Evolutionary conservation across 192 early-diverging fungal species (phyloP).

Genomic region (Phlyctochytrium bullatum): DNA sequence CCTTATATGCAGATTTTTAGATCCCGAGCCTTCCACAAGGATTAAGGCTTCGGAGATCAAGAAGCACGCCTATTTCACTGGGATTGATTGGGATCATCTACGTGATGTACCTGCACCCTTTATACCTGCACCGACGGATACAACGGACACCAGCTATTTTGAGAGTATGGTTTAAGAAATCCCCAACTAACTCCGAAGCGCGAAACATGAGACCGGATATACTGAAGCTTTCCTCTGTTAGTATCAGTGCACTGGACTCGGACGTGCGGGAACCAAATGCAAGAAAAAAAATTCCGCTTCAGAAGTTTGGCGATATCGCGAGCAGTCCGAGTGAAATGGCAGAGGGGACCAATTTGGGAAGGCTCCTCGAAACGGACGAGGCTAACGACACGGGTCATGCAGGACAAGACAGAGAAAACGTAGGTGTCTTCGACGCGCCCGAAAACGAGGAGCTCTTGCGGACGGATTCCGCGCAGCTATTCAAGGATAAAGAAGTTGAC

Average conservation of each 20-base stretch:
- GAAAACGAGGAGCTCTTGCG: too few species aligned
- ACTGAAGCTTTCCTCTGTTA: conserved; percentile 66
- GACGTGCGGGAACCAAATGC: neutral
- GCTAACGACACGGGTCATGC: too few species aligned
- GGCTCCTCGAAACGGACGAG: too few species aligned
- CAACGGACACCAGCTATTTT: conserved; percentile 91
- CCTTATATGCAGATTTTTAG: conserved; percentile 71
- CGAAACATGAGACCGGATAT: conserved; percentile 79
- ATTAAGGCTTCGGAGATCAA: conserved; percentile 66
- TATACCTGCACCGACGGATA: conserved; percentile 75
- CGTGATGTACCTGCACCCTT: conserved; percentile 79
- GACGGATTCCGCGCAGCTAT: too few species aligned
- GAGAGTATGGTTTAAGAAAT: conserved; percentile 52
- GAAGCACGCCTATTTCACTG: conserved; percentile 69
- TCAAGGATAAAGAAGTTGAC: too few species aligned
- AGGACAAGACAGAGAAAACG: too few species aligned
- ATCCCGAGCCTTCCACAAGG: conserved; percentile 68
- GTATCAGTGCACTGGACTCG: conserved; percentile 20
- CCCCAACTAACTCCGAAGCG: conserved; percentile 24
- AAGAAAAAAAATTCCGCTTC: too few species aligned
- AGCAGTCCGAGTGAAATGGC: too few species aligned
- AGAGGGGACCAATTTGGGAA: too few species aligned
- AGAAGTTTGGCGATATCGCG: too few species aligned
- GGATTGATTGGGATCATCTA: conserved; percentile 79
- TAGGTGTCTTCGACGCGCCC: too few species aligned